These are phyloP conservation scores for Penicillium simplicissimum DNA, from an alignment of 495 filamentous ascomycete species.

Conservation along the genomic window DNA sequence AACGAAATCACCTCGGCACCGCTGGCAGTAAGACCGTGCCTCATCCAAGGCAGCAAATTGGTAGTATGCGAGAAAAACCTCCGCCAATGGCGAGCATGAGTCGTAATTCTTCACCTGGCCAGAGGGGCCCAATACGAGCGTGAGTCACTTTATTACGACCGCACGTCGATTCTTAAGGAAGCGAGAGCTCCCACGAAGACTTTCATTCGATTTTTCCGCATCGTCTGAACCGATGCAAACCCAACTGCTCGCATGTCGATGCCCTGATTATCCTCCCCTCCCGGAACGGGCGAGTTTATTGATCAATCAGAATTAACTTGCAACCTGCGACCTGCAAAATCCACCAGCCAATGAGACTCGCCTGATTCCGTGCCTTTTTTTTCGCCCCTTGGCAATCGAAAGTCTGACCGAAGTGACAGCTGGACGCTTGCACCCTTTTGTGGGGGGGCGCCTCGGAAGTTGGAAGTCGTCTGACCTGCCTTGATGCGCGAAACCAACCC, in stretches of 20 bases:
- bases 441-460: no score
- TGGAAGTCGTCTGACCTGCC: not conserved
- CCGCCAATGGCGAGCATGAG: not conserved
- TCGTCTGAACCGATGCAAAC: no score
- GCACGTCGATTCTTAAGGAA: not conserved
- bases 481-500: not conserved
- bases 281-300: no score
- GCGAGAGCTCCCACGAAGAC: not conserved
- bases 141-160: constrained; percentile 3
- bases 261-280: no score
- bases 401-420: not conserved
- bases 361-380: not conserved
- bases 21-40: not conserved
- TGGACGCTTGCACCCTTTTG: not conserved
- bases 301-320: not conserved
- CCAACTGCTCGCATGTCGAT: no score
- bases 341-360: not conserved
- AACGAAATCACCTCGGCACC: not conserved
- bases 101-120: not conserved
- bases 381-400: not conserved
- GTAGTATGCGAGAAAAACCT: constrained; percentile 4
- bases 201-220: not conserved
- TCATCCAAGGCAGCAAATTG: not conserved
- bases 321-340: not conserved
- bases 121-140: not conserved